Evolutionary conservation across 2,329 filamentous ascomycete genomes (phyloP), one percentile per base, ranked within the genome.

Genomic region (Epichloe uncinata): DNA sequence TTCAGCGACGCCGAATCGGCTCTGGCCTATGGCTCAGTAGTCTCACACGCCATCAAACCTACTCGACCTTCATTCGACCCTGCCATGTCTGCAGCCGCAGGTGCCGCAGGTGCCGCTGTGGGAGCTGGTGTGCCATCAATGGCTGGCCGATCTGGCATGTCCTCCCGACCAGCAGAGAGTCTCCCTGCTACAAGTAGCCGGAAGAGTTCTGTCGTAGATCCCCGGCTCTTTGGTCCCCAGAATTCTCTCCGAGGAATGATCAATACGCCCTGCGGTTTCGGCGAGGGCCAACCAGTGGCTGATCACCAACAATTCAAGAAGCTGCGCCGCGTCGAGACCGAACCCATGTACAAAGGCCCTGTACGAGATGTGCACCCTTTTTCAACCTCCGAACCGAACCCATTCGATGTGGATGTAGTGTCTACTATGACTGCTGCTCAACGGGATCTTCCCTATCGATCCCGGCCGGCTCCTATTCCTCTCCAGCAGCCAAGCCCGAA

Each of bases 401-500:
- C 68, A 26, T 83, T 83, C 56, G 82, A 87, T 55, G 77, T 73
- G 45, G 68, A 66, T 26, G 71, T 73, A 34, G 70, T 68, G 20
- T 77, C 79, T 37, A 61, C 71, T n/a, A 62, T 71, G 13, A 71
- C 71, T 15, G 65, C 65, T 45, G 64, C 65, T 45, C 65, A 63
- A 37, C 63, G 67, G 49, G 66, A 70, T 42, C 60, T 69, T 7
- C 61, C 70, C 3, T 63, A 67, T 18, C 67, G 64, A 16, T 61
- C 66, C 15, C 73, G 78, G 41, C 77, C 82, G 4, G 78, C 71
- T 6, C 73, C 79, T 0, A 75, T 88, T 33, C 81, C 82, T 11
- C 73, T 96, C n/a, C 85, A 93, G 62, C 87, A 95, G 58, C 90
- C 90, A 2, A 84, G 89, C 57, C 90, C 90, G 2, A 77, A 87